Evolutionary conservation across 2,329 filamentous ascomycete genomes (phyloP).

Genomic region (Hirsutella minnesotensis): DNA sequence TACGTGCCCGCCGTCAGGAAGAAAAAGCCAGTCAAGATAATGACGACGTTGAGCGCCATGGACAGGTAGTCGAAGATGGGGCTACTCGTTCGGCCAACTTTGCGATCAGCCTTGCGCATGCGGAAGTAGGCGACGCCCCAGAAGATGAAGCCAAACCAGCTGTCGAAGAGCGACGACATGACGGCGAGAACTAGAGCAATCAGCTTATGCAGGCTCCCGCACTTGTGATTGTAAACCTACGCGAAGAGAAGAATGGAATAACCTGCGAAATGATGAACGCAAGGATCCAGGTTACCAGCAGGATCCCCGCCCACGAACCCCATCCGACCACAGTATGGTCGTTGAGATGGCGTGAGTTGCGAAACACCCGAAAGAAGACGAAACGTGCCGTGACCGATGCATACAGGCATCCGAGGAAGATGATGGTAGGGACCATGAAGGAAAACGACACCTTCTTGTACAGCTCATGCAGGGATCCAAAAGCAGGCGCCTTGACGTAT

Average conservation of each 20-base stretch:
- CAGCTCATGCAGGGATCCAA: conserved; percentile 66
- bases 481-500: conserved; percentile 80
- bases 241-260: conserved; percentile 83
- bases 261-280: conserved; percentile 88
- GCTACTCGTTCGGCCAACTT: conserved; percentile 40
- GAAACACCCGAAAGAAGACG: conserved; percentile 82
- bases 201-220: background rate
- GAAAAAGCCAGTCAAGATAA: conserved; percentile 66
- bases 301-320: conserved; percentile 64
- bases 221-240: conserved; percentile 23
- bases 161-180: conserved; percentile 85
- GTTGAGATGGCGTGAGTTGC: conserved; percentile 65
- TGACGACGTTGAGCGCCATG: conserved; percentile 55
- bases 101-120: conserved; percentile 54
- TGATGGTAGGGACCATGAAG: conserved; percentile 91
- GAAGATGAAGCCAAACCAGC: conserved; percentile 92
- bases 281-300: conserved; percentile 62
- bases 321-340: conserved; percentile 75
- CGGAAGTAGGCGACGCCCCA: conserved; percentile 75
- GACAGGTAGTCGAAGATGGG: conserved; percentile 37
- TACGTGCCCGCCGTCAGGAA: conserved; percentile 80
- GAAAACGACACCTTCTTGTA: conserved; percentile 86
- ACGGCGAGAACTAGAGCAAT: conserved; percentile 43
- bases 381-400: conserved; percentile 84
- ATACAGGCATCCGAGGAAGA: conserved; percentile 85